Base-by-base conservation (phyloP, 305 asterid species). In the Fraxinus latifolia region DNA sequence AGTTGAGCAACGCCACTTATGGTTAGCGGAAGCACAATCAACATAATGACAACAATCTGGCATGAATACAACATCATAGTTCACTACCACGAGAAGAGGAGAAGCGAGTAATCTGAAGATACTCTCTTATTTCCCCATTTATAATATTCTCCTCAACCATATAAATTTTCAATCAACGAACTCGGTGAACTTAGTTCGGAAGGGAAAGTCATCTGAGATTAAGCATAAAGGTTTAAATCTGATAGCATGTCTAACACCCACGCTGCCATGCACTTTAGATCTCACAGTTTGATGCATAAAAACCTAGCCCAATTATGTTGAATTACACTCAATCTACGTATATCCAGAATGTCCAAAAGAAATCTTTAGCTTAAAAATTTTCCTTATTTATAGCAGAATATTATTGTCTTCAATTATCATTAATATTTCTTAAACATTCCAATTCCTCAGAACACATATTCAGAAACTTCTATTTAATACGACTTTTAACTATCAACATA, bases 401-500 rank as follows among this genome's bases (percentile, higher is more conserved):
- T 11, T 19, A 70, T 62, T 53, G 81, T 60, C 77, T 68, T 68
- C 14, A 29, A n/a, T 44, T 17, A 44, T 37, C 77, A 67, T 60
- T 75, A 81, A 77, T n/a, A 74, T 42, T 50, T 73, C 68, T 23
- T 17, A 73, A 44, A 42, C 21, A 15, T 67, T 19, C 6, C 14
- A 15, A 55, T 71, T 8, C 25, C 21, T 68, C 37, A 68, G 11
- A 68, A 68, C 74, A 68, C 15, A 23, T n/a, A 65, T 12, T 67
- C 34, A 67, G 36, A 67, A 67, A 67, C 37, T 68, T 68, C 32
- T 17, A 29, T 65, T 32, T 5, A 34, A 62, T 53, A 17, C 25
- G 34, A 37, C 15, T 78, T 62, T 31, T 8, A 81, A 74, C 78
- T 72, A n/a, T 60, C 9, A 7, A 79, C 60, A 68, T 70, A 31